These are phyloP conservation scores for Stygiomarasmius scandens DNA, from an alignment of 1,284 basidiomycete genomes.

Conservation along the genomic window DNA sequence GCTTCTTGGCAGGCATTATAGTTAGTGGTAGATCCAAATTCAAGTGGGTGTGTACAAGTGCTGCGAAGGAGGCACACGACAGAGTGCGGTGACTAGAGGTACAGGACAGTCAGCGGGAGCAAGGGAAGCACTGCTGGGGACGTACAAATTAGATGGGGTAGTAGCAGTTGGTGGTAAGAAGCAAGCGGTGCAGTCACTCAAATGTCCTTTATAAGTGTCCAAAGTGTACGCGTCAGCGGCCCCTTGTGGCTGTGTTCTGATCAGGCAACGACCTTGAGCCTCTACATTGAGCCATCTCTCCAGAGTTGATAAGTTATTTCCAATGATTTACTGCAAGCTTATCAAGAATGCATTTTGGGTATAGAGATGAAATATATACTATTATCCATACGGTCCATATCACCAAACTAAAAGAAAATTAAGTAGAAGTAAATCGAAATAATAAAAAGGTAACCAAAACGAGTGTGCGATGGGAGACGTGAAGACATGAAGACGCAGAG, in stretches of 20 bases:
- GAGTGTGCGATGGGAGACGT: not conserved
- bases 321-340: not conserved
- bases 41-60: constrained; percentile 1
- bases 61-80: constrained; percentile 5
- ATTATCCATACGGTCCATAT: constrained; percentile 2
- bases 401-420: not conserved
- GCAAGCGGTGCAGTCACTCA: no score
- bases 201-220: no score
- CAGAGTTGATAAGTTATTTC: no score
- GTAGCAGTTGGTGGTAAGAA: no score
- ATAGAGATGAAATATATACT: not conserved
- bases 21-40: constrained; percentile 14
- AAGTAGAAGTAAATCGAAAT: not conserved
- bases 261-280: no score
- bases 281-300: no score
- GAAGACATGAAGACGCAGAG: not conserved
- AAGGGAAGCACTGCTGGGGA: not conserved
- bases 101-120: not conserved
- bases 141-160: no score
- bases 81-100: not conserved
- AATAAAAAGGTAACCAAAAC: not conserved
- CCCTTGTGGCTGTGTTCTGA: no score
- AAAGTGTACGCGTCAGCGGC: no score
- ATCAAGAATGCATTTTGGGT: not conserved
- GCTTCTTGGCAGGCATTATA: constrained; percentile 80